Conservation (phyloP, 2,329 filamentous ascomycete genomes). For the Pleomassaria siparia region DNA sequence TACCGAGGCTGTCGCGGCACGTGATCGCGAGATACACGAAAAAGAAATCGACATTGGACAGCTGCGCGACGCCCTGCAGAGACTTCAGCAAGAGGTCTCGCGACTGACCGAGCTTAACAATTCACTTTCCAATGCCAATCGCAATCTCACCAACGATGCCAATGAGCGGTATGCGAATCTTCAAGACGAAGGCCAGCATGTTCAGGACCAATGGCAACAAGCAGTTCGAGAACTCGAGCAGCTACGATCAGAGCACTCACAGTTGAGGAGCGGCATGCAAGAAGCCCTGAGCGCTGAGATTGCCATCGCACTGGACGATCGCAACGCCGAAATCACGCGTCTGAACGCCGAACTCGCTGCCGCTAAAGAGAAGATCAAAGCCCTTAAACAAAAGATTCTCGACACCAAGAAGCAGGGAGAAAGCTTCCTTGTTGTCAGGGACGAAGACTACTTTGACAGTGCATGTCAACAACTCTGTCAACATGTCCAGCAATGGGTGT, state of each 20-base stretch:
- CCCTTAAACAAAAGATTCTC: constrained; percentile 62
- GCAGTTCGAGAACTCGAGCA: constrained; percentile 70
- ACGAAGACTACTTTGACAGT: constrained; percentile 94
- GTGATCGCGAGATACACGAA: constrained; percentile 72
- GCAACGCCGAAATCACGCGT: constrained; percentile 79
- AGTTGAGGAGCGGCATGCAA: constrained; percentile 64
- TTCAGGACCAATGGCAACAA: constrained; percentile 57
- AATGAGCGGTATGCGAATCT: constrained; percentile 69
- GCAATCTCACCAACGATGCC: constrained; percentile 73
- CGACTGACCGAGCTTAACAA: constrained; percentile 82
- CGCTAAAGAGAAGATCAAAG: constrained; percentile 64
- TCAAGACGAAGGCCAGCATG: constrained; percentile 63
- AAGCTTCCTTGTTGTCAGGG: constrained; percentile 75
- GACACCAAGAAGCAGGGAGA: constrained; percentile 60
- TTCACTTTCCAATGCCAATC: constrained; percentile 74
- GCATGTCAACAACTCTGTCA: constrained; percentile 94
- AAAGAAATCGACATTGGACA: constrained; percentile 85
- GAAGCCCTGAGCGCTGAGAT: constrained; percentile 63
- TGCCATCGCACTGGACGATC: constrained; percentile 68
- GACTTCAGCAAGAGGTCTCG: constrained; percentile 78
- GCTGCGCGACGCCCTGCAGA: constrained; percentile 75
- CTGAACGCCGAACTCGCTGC: constrained; percentile 77
- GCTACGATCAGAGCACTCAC: constrained; percentile 63
- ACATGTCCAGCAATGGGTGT: constrained; percentile 95
- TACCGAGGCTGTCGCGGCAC: constrained; percentile 60